phyloP scores from a whole-genome alignment of 441 rosid genomes.

The Adansonia madagascariensis region DNA sequence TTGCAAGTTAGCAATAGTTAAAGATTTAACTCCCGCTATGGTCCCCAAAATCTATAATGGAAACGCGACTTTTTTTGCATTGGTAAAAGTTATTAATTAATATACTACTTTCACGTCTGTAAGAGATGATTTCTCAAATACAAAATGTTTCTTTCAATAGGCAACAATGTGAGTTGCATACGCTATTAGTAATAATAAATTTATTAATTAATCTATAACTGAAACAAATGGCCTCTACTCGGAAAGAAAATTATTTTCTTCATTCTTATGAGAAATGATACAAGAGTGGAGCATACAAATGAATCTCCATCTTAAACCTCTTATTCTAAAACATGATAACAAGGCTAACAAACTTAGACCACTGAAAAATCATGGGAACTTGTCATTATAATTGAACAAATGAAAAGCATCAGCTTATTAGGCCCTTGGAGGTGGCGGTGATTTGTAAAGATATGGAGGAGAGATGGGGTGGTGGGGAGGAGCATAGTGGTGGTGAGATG shows the following conservation, averaged over 20 bases:
- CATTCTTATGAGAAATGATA: neutral
- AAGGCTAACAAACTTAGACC: neutral
- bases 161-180: neutral
- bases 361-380: neutral
- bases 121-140: neutral
- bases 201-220: neutral
- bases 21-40: neutral
- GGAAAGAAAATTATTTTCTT: neutral
- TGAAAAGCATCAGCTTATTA: neutral
- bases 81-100: neutral
- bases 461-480: neutral
- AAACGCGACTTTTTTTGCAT: neutral
- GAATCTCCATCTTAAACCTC: neutral
- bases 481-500: neutral
- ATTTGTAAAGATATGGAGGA: neutral
- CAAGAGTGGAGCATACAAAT: neutral
- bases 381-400: neutral
- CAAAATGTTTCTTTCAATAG: neutral
- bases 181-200: neutral
- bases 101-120: neutral
- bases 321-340: neutral
- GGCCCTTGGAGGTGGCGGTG: constrained; percentile 19
- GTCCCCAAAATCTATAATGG: neutral
- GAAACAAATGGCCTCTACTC: neutral
- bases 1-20: neutral